phyloP scores from a whole-genome alignment of 306 rosid genomes.

The Acmispon strigosus region DNA sequence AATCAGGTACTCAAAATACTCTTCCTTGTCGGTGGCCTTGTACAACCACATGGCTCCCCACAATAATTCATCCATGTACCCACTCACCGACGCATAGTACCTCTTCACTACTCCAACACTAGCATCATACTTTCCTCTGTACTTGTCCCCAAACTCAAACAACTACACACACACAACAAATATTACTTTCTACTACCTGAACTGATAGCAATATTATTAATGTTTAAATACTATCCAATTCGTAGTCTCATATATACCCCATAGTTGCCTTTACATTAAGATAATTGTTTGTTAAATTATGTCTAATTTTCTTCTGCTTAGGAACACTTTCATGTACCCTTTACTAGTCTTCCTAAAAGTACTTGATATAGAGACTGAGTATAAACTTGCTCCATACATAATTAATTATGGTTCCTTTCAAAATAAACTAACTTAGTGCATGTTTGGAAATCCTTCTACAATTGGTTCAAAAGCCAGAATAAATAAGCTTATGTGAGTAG shows the following conservation, averaged over 20 bases:
- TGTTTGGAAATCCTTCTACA: no score
- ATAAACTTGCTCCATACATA: neutral
- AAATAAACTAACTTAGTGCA: neutral
- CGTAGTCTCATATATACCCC: neutral
- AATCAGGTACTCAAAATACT: slow-evolving; percentile 48
- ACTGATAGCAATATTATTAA: neutral
- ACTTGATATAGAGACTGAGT: neutral
- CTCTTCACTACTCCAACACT: slow-evolving; percentile 67
- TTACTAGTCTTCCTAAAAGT: neutral
- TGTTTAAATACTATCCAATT: neutral
- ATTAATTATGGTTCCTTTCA: neutral
- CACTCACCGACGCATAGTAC: slow-evolving; percentile 96
- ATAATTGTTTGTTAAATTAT: neutral
- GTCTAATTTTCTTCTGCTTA: neutral
- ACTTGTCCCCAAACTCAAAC: slow-evolving; percentile 76
- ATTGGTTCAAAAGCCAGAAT: no score
- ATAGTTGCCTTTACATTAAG: neutral
- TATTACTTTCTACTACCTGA: neutral
- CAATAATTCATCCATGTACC: slow-evolving; percentile 69
- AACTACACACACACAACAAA: slow-evolving; percentile 33
- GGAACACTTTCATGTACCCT: neutral
- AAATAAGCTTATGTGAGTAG: no score
- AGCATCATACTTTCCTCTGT: slow-evolving; percentile 67
- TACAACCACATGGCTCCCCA: slow-evolving; percentile 89
- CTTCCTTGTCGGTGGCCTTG: slow-evolving; percentile 75